Base-by-base conservation (phyloP, 371 early-diverging fungal species). In the Blakeslea trispora region DNA sequence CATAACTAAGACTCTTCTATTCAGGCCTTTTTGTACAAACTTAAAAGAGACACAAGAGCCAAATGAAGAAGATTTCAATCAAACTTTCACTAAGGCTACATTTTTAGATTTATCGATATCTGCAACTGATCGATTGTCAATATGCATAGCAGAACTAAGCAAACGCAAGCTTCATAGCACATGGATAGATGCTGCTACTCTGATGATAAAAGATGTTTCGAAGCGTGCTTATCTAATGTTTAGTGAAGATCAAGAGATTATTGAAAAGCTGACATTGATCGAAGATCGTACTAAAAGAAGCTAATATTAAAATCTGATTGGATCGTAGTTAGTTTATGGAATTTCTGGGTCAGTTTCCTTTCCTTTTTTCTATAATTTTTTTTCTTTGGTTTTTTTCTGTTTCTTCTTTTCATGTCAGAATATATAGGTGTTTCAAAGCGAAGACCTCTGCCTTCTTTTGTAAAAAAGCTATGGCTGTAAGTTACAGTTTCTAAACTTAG, bases 101-200 rank as follows among this genome's bases (percentile, higher is more conserved):
- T 77, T 77, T 65, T 57, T 77, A 31, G 78, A 77, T 41, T 32
- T 77, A 45, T 77, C 78, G 0, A 49, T 66, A 15, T 40, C 46
- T 5, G 50, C 78, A 14, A 66, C 71, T 5, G 64, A 70, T 50
- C 52, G 67, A 37, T 32, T 74, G 8, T 45, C 59, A 3, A 47
- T 18, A 6, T 77, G 77, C 44, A 24, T 72, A 14, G 14, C 11
- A 21, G 15, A 24, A 9, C 11, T 61, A 2, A 24, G 49, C 2
- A 22, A 49, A 7, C 17, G 13, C 13, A 53, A 41, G 6, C 24
- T 31, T 22, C 31, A 50, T 4, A 54, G 54, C 5, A 57, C 51
- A 13, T 69, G 74, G 72, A 43, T 34, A 1, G 46, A 23, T 14
- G 60, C 69, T 5, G 66, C 68, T 1, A 19, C 44, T 9, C 39